phyloP scores from a whole-genome alignment of 148 eudicot genomes.

The Vaccinium vitisidaea region DNA sequence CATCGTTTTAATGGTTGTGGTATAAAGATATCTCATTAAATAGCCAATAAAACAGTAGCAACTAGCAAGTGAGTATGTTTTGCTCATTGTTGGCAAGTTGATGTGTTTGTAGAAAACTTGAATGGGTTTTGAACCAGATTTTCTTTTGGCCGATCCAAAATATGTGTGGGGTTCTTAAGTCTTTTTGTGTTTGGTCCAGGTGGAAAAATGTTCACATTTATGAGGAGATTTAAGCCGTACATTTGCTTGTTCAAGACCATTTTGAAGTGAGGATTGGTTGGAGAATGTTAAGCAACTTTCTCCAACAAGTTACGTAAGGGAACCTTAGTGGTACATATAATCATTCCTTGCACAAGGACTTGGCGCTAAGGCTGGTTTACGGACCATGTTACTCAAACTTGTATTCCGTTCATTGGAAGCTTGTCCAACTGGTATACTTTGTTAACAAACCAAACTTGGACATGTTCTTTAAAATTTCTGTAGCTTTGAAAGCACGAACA shows the following conservation, averaged over 20 bases:
- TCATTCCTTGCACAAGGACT: not conserved
- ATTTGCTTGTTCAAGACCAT: not conserved
- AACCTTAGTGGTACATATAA: not conserved
- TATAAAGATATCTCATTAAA: not conserved
- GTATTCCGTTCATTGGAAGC: not conserved
- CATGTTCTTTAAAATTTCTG: not conserved
- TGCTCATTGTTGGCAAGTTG: not conserved
- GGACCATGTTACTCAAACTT: not conserved
- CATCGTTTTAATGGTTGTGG: not conserved
- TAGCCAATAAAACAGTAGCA: not conserved
- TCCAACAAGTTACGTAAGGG: not conserved
- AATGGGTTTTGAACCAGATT: not conserved
- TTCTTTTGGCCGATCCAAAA: not conserved
- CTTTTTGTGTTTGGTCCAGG: not conserved
- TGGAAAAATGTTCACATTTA: not conserved
- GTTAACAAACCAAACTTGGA: not conserved
- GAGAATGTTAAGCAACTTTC: not conserved
- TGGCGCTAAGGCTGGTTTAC: not conserved
- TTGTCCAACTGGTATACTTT: not conserved
- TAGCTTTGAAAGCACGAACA: not conserved
- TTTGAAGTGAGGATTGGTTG: not conserved
- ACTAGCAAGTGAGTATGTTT: not conserved
- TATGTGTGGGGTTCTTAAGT: not conserved
- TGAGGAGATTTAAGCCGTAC: not conserved
- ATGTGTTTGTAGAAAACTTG: not conserved